These are phyloP conservation scores for Colletotrichum ledebouriae DNA, from an alignment of 2,329 filamentous ascomycete species.

Conservation along the genomic window DNA sequence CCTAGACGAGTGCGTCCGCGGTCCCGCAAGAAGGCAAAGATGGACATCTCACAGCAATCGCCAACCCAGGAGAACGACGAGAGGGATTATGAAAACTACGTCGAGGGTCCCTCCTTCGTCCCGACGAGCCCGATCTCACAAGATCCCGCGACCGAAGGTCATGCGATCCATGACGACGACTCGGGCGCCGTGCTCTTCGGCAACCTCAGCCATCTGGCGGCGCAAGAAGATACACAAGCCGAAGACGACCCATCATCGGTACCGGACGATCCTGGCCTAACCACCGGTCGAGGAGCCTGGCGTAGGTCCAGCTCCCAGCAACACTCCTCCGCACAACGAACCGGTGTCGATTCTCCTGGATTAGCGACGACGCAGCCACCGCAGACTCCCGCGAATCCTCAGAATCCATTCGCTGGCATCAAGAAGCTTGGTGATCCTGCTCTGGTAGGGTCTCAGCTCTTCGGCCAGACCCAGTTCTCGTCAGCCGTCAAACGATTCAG, in stretches of 20 bases:
- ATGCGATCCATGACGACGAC: conserved; percentile 61
- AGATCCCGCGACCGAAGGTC: conserved; percentile 45
- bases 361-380: conserved; percentile 50
- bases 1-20: conserved; percentile 33
- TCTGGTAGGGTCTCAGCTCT: conserved; percentile 64
- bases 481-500: conserved; percentile 65
- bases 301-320: conserved; percentile 52
- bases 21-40: conserved; percentile 48
- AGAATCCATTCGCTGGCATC: conserved; percentile 62
- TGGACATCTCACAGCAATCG: conserved; percentile 64
- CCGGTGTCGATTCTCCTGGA: conserved; percentile 48
- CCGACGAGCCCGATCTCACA: conserved; percentile 42
- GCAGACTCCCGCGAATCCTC: conserved; percentile 61
- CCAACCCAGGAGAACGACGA: conserved; percentile 70
- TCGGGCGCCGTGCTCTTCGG: conserved; percentile 64
- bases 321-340: conserved; percentile 45
- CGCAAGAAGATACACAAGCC: conserved; percentile 56
- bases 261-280: conserved; percentile 50
- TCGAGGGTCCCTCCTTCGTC: conserved; percentile 46
- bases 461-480: conserved; percentile 67
- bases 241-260: conserved; percentile 55
- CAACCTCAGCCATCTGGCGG: conserved; percentile 50
- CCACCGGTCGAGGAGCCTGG: conserved; percentile 56
- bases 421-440: conserved; percentile 51
- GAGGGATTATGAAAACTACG: conserved; percentile 62